phyloP scores from a whole-genome alignment of 371 early-diverging fungal species.

The Smittium mucronatum region DNA sequence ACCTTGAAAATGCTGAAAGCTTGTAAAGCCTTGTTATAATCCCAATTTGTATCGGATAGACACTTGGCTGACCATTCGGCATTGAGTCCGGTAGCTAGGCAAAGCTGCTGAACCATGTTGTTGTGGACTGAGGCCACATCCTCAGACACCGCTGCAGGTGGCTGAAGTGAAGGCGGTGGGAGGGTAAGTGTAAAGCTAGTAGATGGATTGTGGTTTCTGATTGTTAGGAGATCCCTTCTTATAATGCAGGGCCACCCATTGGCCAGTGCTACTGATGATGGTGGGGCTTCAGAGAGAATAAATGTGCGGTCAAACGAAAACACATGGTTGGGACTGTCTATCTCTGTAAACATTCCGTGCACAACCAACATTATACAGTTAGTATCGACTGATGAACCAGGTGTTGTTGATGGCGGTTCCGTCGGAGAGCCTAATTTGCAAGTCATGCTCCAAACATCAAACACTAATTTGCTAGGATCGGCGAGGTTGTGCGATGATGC shows the following conservation, averaged over 20 bases:
- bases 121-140: slow-evolving; percentile 24
- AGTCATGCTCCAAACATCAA: slow-evolving; percentile 20
- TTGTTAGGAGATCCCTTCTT: slow-evolving; percentile 24
- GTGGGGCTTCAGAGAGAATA: slow-evolving; percentile 22
- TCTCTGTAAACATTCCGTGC: slow-evolving; percentile 26
- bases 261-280: slow-evolving; percentile 22
- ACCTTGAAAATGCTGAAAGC: slow-evolving; percentile 18
- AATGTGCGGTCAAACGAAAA: slow-evolving; percentile 26
- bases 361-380: slow-evolving; percentile 16
- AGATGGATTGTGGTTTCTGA: slow-evolving; percentile 23
- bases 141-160: not conserved
- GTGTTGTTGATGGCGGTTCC: too few species aligned
- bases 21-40: slow-evolving; percentile 23
- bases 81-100: slow-evolving; percentile 23
- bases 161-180: not conserved
- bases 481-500: slow-evolving; percentile 24
- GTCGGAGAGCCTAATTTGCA: too few species aligned
- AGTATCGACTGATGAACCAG: slow-evolving; percentile 11
- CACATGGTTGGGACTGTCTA: slow-evolving; percentile 8
- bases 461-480: slow-evolving; percentile 26
- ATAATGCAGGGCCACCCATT: slow-evolving; percentile 27
- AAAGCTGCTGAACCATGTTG: slow-evolving; percentile 24
- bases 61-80: slow-evolving; percentile 31
- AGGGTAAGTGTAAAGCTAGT: not conserved
- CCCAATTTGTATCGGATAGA: slow-evolving; percentile 27